These are phyloP conservation scores for Daldinia childiae DNA, from an alignment of 495 filamentous ascomycete species.

Conservation along the genomic window DNA sequence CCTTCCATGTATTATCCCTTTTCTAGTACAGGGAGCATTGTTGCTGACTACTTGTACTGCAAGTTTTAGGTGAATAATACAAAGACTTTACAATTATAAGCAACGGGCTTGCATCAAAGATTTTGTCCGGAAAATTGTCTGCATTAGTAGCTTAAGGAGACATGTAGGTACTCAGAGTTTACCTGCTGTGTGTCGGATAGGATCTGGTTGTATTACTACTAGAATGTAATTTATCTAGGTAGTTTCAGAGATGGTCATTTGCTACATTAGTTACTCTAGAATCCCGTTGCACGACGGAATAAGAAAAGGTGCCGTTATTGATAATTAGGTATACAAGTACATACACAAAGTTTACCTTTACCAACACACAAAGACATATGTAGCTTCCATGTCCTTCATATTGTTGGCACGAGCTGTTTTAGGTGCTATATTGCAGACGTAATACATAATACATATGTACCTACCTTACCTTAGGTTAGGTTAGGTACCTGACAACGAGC, in stretches of 20 bases:
- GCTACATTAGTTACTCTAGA: neutral
- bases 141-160: neutral
- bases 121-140: neutral
- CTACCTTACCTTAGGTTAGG: neutral
- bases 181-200: neutral
- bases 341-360: neutral
- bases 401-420: neutral
- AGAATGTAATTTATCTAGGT: neutral
- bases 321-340: neutral
- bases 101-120: neutral
- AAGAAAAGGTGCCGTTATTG: neutral
- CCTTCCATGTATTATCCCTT: neutral
- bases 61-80: neutral
- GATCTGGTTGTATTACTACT: neutral
- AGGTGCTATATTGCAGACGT: neutral
- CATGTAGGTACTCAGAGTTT: neutral
- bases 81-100: neutral
- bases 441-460: neutral
- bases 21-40: neutral
- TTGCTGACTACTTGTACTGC: slow-evolving; percentile 12
- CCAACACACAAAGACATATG: neutral
- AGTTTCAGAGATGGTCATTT: neutral
- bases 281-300: neutral
- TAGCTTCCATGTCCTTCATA: neutral
- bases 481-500: neutral